Conservation (phyloP, 1,139 yeast species). For the Yamadazyma sp. region DNA sequence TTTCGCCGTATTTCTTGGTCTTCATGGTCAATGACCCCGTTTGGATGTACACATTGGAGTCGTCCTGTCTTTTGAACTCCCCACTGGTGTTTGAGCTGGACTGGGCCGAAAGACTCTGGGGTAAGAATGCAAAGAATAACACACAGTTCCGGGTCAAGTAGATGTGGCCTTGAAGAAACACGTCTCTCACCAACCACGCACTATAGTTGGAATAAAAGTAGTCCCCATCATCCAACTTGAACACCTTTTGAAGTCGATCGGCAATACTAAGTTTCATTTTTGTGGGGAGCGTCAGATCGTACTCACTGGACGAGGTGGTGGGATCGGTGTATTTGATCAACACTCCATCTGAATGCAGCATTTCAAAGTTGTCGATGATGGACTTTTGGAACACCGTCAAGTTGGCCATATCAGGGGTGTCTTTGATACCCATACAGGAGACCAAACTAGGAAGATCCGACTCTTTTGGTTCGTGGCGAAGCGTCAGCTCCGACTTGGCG, state of each 20-base stretch:
- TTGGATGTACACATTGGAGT: constrained; percentile 34
- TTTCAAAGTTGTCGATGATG: constrained; percentile 32
- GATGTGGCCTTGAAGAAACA: constrained; percentile 80
- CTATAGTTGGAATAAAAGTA: constrained; percentile 56
- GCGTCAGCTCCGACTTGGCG: constrained; percentile 5
- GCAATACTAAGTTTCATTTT: constrained; percentile 33
- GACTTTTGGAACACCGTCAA: constrained; percentile 36
- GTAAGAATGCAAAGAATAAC: constrained; percentile 81
- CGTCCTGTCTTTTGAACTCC: constrained; percentile 21
- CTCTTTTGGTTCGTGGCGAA: no score
- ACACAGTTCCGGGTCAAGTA: constrained; percentile 66
- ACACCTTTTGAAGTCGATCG: constrained; percentile 35
- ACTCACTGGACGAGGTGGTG: neutral
- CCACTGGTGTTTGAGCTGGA: constrained; percentile 6
- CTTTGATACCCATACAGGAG: constrained; percentile 4
- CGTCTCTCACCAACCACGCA: constrained; percentile 82
- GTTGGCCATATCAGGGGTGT: constrained; percentile 5
- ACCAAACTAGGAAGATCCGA: constrained; percentile 1
- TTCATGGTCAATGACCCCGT: constrained; percentile 53
- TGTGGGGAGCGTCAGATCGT: constrained; percentile 11
- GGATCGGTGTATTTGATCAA: constrained; percentile 21
- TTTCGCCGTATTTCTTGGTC: constrained; percentile 44
- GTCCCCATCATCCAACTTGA: constrained; percentile 49
- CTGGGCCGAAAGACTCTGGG: constrained; percentile 35
- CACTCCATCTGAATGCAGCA: constrained; percentile 19